A percentile compares a stretch with the other conserved stretches of the same genome.
Conservation (phyloP, 1,284 basidiomycete species). For the Microstroma glucosiphilum region DNA sequence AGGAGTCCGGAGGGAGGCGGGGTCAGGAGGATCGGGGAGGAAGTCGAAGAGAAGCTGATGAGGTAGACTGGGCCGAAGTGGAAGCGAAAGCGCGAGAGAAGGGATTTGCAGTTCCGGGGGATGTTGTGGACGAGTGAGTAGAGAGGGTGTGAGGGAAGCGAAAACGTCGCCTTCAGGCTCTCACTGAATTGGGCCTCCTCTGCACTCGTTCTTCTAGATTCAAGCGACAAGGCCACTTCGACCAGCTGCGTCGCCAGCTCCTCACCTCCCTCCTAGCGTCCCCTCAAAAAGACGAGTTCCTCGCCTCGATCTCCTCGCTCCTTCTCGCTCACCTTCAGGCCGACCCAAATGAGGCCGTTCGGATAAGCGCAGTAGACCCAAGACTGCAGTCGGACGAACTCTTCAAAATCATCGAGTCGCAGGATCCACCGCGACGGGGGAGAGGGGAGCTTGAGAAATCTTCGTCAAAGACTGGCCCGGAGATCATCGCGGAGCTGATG, state of each 20-base stretch:
- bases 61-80: not conserved
- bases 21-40: too few relatives aligned
- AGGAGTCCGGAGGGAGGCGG: too few relatives aligned
- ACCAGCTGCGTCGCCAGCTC: conserved; percentile 5
- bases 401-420: not conserved
- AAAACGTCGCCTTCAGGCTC: too few relatives aligned
- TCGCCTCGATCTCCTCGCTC: not conserved
- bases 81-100: not conserved
- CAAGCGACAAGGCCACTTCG: conserved; percentile 12
- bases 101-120: not conserved
- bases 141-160: too few relatives aligned
- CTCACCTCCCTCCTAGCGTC: conserved; percentile 4
- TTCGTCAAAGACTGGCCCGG: not conserved
- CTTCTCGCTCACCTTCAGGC: not conserved
- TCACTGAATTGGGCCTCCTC: too few relatives aligned
- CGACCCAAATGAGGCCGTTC: not conserved
- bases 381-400: not conserved
- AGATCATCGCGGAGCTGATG: not conserved
- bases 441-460: not conserved
- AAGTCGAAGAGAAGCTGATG: not conserved
- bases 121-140: conserved; percentile 9
- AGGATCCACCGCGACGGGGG: not conserved
- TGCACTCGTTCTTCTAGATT: too few relatives aligned
- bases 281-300: conserved; percentile 5
- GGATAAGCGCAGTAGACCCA: not conserved